Conservation (phyloP, 257 asterid genomes). For the Paraleonurus japonicus region DNA sequence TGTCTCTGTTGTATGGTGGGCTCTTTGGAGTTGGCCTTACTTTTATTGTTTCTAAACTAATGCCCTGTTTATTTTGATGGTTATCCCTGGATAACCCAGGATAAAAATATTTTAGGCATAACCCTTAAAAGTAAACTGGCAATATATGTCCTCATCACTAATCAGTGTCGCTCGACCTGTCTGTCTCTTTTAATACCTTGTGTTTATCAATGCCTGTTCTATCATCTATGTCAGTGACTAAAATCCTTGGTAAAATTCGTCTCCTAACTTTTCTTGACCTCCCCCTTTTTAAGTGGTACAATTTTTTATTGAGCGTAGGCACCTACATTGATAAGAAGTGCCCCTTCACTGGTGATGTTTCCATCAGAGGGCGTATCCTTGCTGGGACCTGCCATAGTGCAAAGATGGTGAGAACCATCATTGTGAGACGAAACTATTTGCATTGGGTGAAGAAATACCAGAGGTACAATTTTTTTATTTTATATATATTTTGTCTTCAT, state of each 20-base stretch:
- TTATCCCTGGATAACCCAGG: no score
- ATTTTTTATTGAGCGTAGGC: conserved; percentile 25
- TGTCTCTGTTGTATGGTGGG: not conserved
- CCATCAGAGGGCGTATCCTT: conserved; percentile 84
- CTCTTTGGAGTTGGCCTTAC: not conserved
- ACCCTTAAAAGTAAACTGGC: no score
- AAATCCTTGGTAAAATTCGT: not conserved
- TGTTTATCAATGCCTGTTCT: not conserved
- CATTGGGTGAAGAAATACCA: conserved; percentile 81
- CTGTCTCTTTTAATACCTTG: not conserved
- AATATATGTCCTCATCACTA: not conserved
- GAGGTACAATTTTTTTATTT: conserved; percentile 31
- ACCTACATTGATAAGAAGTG: conserved; percentile 83
- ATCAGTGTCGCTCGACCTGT: not conserved
- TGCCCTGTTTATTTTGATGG: no score
- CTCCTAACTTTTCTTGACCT: not conserved
- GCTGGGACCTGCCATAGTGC: conserved; percentile 93
- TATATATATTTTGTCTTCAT: not conserved
- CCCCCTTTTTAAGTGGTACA: not conserved
- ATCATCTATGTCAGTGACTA: not conserved
- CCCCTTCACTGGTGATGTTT: conserved; percentile 74
- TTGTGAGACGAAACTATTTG: conserved; percentile 69
- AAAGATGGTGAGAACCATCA: conserved; percentile 74
- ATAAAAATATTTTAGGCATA: no score
- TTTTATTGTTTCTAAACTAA: not conserved